Evolutionary conservation across 192 early-diverging fungal genomes (phyloP).

Genomic region (Entomortierella beljakovae): DNA sequence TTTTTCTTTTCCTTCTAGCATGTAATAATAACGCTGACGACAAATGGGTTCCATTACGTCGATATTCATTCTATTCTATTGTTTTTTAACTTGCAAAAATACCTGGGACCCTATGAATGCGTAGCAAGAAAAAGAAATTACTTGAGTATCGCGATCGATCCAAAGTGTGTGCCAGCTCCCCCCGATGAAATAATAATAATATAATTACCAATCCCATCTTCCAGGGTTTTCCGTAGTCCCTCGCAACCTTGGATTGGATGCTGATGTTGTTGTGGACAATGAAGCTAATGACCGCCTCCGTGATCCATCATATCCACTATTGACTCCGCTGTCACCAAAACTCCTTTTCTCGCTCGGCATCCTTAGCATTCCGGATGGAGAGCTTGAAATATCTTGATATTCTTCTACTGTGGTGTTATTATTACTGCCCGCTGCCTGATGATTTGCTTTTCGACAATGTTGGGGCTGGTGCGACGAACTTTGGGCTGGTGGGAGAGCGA

Average conservation of each 20-base stretch:
- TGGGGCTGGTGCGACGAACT: conserved; percentile 3
- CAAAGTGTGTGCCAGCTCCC: no score
- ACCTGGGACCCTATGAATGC: neutral
- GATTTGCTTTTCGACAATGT: conserved; percentile 5
- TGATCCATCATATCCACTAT: neutral
- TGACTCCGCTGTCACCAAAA: neutral
- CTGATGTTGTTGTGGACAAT: conserved; percentile 2
- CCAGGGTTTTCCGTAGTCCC: conserved; percentile 20
- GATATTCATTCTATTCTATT: no score
- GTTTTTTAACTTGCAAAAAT: neutral
- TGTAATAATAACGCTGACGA: no score
- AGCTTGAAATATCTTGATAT: neutral
- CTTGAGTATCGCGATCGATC: no score
- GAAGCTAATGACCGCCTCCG: conserved; percentile 8
- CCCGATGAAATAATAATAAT: conserved; percentile 3
- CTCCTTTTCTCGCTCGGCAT: neutral
- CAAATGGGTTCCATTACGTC: no score
- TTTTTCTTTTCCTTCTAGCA: no score
- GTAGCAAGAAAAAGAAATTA: neutral
- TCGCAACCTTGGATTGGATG: conserved; percentile 1
- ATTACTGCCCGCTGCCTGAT: neutral
- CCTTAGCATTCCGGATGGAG: neutral
- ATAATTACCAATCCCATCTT: conserved; percentile 46
- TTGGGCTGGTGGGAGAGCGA: conserved; percentile 4
- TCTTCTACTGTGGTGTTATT: conserved; percentile 1